phyloP scores from a whole-genome alignment of 768 basidiomycete species.

The Strobilomyces confusus region DNA sequence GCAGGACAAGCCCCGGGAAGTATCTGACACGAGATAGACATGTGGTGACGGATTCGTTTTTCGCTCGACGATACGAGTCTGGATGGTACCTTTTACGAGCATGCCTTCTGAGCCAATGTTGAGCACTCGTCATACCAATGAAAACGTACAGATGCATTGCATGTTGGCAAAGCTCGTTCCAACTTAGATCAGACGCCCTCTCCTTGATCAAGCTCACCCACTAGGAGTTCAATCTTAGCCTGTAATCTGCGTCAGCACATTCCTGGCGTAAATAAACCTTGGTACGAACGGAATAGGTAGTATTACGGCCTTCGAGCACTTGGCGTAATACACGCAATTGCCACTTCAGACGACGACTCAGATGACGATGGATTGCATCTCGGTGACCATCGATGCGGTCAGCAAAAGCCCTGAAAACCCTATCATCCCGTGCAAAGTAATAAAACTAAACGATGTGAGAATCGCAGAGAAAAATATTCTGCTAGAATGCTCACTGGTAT shows the following conservation, averaged over 20 bases:
- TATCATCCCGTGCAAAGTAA: slow-evolving; percentile 91
- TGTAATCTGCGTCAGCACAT: slow-evolving; percentile 22
- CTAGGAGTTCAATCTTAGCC: slow-evolving; percentile 63
- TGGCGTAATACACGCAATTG: slow-evolving; percentile 62
- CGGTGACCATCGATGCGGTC: slow-evolving; percentile 40
- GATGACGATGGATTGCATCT: slow-evolving; percentile 42
- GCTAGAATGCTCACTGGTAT: slow-evolving; percentile 60
- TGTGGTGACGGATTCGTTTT: slow-evolving; percentile 34
- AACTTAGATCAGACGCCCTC: slow-evolving; percentile 40
- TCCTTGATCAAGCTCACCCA: slow-evolving; percentile 61
- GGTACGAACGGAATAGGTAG: slow-evolving; percentile 60
- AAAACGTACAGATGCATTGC: slow-evolving; percentile 1
- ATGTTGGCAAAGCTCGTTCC: background rate
- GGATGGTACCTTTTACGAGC: slow-evolving; percentile 79
- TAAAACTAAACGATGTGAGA: slow-evolving; percentile 46
- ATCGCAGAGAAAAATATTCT: background rate
- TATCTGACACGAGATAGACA: background rate
- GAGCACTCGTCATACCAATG: background rate
- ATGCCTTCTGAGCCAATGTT: slow-evolving; percentile 15
- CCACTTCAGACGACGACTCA: slow-evolving; percentile 61
- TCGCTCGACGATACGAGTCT: slow-evolving; percentile 68
- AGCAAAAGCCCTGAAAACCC: slow-evolving; percentile 69
- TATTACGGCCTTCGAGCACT: slow-evolving; percentile 61
- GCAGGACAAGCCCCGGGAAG: background rate
- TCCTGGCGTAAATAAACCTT: background rate